Base-by-base conservation (phyloP, 495 filamentous ascomycete species). In the Trichodelitschia bisporula region DNA sequence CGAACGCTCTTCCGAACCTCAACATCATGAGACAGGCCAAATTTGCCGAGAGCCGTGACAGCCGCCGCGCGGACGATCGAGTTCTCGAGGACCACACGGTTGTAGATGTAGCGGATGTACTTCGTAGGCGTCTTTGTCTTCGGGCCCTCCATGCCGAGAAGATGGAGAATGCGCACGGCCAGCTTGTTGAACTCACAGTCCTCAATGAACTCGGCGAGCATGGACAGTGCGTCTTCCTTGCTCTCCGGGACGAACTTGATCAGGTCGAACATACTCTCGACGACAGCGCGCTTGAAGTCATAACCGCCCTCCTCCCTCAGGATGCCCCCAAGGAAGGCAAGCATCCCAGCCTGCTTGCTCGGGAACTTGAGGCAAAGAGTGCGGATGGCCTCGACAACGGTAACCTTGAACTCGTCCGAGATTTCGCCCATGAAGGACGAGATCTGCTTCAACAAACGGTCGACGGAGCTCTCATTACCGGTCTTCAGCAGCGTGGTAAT, bases 121-220 rank as follows among this genome's bases (percentile, higher is more conserved):
- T 95, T 95, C 32, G 83, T 95, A 2, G 86, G 89, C 40, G 91
- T 77, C 3, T 77, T 69, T 3, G 89, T 95, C 58, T 82, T 89
- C 19, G 89, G 89, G 13, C 86, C 89, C 56, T 99, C 86, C 15
- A 77, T 60, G 40, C 89, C 86, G 19, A 99, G 66, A 17, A 95
- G 64, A 54, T 95, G 84, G 21, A 99, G 56, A 36, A 95, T 80
- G 26, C 89, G 69, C 29, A 99, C 84, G 20, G 89, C 84, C 31
- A 99, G 64, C 55, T 99, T 99, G 12, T 86, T 93, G 50, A 93
- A 99, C 44, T 99, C 86, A 59, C 86, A 99, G 47, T 99, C 86
- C 51, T 99, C 86, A 39, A 99, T 95, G 51, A 99, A 99, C 47
- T 99, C 86, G 55, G 84, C 93, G 11, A 99, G 67, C 47, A 93